Evolutionary conservation across 2,329 filamentous ascomycete genomes (phyloP), one percentile per base, ranked within the genome.

Genomic region (Exserohilum rostratum): DNA sequence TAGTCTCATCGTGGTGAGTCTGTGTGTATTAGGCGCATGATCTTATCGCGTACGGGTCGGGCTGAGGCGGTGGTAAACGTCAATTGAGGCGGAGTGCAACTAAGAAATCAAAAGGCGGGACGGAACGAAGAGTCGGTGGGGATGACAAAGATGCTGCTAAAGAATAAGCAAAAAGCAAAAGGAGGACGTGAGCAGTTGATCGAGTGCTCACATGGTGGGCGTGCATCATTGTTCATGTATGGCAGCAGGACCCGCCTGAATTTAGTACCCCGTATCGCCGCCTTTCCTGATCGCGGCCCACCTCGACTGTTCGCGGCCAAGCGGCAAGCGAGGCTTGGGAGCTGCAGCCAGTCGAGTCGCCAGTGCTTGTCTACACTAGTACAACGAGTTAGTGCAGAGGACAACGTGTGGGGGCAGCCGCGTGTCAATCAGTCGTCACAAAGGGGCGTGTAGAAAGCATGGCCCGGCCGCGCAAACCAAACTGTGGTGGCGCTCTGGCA

Each of bases 151-250:
- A 10, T 11, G 39, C 43, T n/a, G 38, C 15, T 27, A 5, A 42
- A 42, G 17, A 35, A 48, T 30, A 15, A 22, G 13, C n/a, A 39
- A 35, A n/a, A 15, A 34, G 22, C n/a, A 31, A 31, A 27, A 43
- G 30, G 31, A 37, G 43, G 37, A 20, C 12, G 29, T 31, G n/a
- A 15, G 39, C 15, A n/a, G 20, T n/a, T 50, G 45, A 39, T 54
- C 50, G 50, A 40, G 50, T 50, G 35, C 46, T 30, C 27, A 50
- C 50, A 48, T 53, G 38, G 39, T 15, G 50, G 25, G 50, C 18
- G 30, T 46, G 39, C 27, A 33, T 18, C 30, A 29, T 43, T 6
- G 17, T 22, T 47, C 30, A 47, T 37, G 50, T 44, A 53, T 35
- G 18, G 13, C 22, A 35, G 20, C 46, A 49, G 35, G 45, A 49